Base-by-base conservation (phyloP, 208 protist species). In the Crithidia bombi region DNA sequence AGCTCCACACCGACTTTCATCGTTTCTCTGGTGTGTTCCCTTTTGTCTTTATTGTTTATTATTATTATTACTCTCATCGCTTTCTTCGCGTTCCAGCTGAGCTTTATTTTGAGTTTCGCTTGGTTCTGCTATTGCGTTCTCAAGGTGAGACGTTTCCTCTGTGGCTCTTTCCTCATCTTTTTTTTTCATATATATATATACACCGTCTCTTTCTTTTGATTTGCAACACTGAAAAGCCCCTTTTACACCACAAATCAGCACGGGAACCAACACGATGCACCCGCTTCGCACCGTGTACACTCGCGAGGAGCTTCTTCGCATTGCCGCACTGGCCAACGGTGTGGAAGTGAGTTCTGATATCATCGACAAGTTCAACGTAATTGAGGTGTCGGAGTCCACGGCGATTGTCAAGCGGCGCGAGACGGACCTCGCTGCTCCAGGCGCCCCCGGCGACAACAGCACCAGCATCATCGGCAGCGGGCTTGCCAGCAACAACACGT, bases 331-430 rank as follows among this genome's bases (percentile, higher is more conserved):
- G 15, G 62, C 73, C 5, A 50, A 62, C 55, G 65, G 73, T 10
- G 65, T 80, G 19, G 70, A 65, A 2, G 47, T 95, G 35, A 72
- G 75, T 17, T 58, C 51, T 7, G 86, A 73, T 19, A 70, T 74
- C 21, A 39, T 78, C 39, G 68, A 83, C 33, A 89, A 88, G 73
- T 95, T 95, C 36, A 73, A 85, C 23, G 69, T 92, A 10, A 92
- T 92, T 39, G 84, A 95, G 47, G 65, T 79, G 15, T 71, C 62
- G 4, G 83, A 90, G 21, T 61, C 77, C 5, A 26, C 52, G 5
- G 63, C 73, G 10, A 68, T 58, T 5, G 66, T 65, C 14, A 56
- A 70, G 52, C 79, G 79, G 19, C 76, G 72, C 0, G 79, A 85
- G 39, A 26, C 55, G 1, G 86, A 91, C 33, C 19, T 43, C 19